Evolutionary conservation across 73 alveolate genomes (phyloP).

Genomic region (Tetrahymena elliotti): DNA sequence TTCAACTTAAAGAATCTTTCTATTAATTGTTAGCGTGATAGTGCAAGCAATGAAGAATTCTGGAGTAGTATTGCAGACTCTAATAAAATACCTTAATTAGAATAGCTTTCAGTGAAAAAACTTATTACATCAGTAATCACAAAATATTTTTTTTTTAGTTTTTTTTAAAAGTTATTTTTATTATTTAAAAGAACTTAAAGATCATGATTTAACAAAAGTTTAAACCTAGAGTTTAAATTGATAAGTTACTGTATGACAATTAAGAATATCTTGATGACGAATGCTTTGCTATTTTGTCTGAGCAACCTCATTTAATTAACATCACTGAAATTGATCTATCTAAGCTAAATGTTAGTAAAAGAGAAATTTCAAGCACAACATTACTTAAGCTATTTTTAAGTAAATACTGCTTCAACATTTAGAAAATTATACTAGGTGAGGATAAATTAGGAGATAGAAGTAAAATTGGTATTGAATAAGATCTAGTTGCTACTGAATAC

Average conservation of each 20-base stretch:
- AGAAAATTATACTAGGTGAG: neutral
- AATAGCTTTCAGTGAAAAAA: neutral
- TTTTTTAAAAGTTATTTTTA: neutral
- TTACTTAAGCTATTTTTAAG: neutral
- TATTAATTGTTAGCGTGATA: neutral
- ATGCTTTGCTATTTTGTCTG: neutral
- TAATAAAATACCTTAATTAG: neutral
- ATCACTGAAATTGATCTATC: neutral
- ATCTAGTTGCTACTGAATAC: neutral
- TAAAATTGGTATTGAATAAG: neutral
- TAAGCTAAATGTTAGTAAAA: neutral
- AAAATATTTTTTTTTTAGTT: neutral
- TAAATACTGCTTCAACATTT: neutral
- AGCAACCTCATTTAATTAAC: neutral
- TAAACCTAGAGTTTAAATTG: neutral
- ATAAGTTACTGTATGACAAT: neutral
- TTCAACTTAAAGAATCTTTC: neutral
- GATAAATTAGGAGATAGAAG: neutral
- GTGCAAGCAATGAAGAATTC: neutral
- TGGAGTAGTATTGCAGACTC: neutral
- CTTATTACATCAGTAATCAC: neutral
- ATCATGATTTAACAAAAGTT: neutral
- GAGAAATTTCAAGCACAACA: neutral
- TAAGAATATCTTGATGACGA: neutral
- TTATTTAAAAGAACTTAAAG: neutral